Conservation (phyloP, 176 grass and related monocot species). For the bread wheat (Triticum aestivum) region DNA sequence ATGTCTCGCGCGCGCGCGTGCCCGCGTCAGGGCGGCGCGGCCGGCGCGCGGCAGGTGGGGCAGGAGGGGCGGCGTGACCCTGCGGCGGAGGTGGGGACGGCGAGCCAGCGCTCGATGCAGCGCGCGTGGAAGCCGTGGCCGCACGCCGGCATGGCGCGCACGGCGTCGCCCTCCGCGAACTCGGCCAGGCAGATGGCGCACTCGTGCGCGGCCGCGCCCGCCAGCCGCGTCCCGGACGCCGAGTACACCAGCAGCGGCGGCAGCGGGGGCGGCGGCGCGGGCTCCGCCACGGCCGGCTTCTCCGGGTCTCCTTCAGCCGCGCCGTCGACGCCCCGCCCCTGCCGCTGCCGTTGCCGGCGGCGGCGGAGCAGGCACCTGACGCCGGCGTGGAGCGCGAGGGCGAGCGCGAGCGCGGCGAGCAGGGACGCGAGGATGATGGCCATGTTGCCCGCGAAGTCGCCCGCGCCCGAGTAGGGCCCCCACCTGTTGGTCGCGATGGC, state of each 20-base stretch:
- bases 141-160: conserved; percentile 45
- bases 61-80: conserved; percentile 21
- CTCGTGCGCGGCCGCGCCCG: conserved; percentile 36
- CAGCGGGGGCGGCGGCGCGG: background rate
- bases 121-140: conserved; percentile 46
- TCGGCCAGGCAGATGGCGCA: conserved; percentile 65
- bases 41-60: conserved; percentile 49
- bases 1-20: no score
- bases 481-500: conserved; percentile 29
- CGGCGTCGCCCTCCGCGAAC: conserved; percentile 63
- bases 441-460: conserved; percentile 66
- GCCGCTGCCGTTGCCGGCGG: background rate
- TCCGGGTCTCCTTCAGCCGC: conserved; percentile 12
- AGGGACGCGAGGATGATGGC: conserved; percentile 55
- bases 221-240: conserved; percentile 36
- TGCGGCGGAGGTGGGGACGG: background rate
- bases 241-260: conserved; percentile 35
- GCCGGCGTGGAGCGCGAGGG: conserved; percentile 49
- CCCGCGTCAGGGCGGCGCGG: background rate
- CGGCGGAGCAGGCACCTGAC: conserved; percentile 45
- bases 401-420: conserved; percentile 39
- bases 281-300: conserved; percentile 4
- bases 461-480: conserved; percentile 59
- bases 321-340: no score
- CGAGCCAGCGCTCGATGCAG: conserved; percentile 62